Conservation (phyloP, 768 basidiomycete genomes). For the Mycena leptocephala region DNA sequence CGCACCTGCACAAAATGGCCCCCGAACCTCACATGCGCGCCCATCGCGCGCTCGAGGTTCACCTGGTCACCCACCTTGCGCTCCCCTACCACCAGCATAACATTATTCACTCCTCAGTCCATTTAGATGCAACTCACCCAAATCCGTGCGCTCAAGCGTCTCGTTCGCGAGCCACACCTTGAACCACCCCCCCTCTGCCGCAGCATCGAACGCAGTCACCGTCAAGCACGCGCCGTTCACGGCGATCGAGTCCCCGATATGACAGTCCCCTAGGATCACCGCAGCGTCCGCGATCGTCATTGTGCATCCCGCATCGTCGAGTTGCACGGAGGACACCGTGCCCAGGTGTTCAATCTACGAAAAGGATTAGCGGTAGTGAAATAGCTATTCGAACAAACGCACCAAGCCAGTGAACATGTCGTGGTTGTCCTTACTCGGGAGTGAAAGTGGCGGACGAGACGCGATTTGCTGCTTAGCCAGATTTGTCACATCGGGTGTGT, state of each 20-base stretch:
- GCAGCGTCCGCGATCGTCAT: conserved; percentile 82
- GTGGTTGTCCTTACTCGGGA: too few relatives aligned
- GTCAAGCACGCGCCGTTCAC: conserved; percentile 93
- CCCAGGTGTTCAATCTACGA: conserved; percentile 92
- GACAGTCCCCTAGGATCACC: conserved; percentile 89
- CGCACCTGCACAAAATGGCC: conserved; percentile 97
- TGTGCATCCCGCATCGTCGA: conserved; percentile 85
- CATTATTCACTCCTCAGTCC: conserved; percentile 1
- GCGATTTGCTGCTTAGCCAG: background rate
- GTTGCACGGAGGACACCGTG: conserved; percentile 74
- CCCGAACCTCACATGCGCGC: conserved; percentile 91
- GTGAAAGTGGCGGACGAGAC: background rate
- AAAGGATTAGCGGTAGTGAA: conserved; percentile 19
- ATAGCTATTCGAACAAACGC: conserved; percentile 45
- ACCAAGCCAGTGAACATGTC: conserved; percentile 86
- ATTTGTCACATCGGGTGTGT: background rate
- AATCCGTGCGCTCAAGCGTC: conserved; percentile 91
- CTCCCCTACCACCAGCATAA: conserved; percentile 68
- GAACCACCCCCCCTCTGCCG: conserved; percentile 83
- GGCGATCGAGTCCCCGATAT: conserved; percentile 95
- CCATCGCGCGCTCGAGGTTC: conserved; percentile 97
- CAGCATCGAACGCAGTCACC: conserved; percentile 85
- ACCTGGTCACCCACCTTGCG: conserved; percentile 84
- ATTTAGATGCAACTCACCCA: conserved; percentile 69
- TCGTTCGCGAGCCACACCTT: conserved; percentile 97